phyloP scores from a whole-genome alignment of 306 rosid genomes.

The Canavalia ensiformis region DNA sequence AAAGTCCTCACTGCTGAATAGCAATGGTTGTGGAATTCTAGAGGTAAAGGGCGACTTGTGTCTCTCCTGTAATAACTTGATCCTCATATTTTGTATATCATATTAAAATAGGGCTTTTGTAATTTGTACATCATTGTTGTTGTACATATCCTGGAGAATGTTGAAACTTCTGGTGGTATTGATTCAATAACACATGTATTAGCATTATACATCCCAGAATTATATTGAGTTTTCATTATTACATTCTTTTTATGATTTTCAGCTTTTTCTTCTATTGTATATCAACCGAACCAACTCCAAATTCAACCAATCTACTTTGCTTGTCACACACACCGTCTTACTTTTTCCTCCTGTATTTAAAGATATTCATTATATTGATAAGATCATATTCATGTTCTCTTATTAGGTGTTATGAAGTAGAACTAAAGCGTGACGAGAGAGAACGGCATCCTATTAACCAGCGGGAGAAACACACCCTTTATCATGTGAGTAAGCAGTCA shows the following conservation, averaged over 20 bases:
- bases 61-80: neutral
- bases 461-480: too few species aligned
- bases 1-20: slow-evolving; percentile 6
- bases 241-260: neutral
- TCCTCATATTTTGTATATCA: neutral
- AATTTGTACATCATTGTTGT: neutral
- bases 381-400: slow-evolving; percentile 33
- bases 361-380: slow-evolving; percentile 15
- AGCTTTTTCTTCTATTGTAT: neutral
- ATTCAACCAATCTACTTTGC: neutral
- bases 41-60: neutral
- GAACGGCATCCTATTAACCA: too few species aligned
- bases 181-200: neutral
- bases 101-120: neutral
- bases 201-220: neutral
- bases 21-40: neutral
- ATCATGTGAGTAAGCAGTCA: neutral
- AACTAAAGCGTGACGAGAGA: too few species aligned
- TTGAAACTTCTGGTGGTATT: slow-evolving; percentile 1
- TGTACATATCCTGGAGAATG: neutral
- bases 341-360: neutral
- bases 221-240: neutral
- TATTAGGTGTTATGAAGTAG: slow-evolving; percentile 52
- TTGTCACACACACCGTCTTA: neutral
- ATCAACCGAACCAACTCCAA: neutral